These are phyloP conservation scores for Phoma sp. DNA, from an alignment of 2,329 filamentous ascomycete genomes.

Conservation along the genomic window DNA sequence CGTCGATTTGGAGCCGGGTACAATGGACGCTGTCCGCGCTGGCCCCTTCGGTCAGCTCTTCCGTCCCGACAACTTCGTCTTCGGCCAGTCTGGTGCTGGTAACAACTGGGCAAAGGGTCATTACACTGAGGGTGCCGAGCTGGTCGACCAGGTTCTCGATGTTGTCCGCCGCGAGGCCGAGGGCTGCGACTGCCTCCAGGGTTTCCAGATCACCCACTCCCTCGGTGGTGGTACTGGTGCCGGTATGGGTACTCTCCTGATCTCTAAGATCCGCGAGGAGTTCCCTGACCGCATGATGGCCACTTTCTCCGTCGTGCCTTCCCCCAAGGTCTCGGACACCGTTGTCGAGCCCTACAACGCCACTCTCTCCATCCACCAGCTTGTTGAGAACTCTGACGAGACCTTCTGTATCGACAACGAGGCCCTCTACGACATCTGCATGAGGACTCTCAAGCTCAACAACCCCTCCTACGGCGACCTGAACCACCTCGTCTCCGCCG, in stretches of 20 bases:
- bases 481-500: conserved; percentile 98
- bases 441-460: conserved; percentile 98
- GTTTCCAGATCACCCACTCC: conserved; percentile 99
- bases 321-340: conserved; percentile 99
- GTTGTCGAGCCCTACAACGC: conserved; percentile 99
- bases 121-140: conserved; percentile 99
- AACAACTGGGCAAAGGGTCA: conserved; percentile 99
- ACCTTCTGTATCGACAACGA: conserved; percentile 99
- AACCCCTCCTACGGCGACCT: conserved; percentile 99
- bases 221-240: conserved; percentile 99
- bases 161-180: conserved; percentile 99
- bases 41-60: conserved; percentile 99
- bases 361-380: conserved; percentile 97
- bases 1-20: conserved; percentile 98
- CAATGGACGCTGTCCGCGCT: conserved; percentile 98
- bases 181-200: conserved; percentile 98
- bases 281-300: conserved; percentile 99
- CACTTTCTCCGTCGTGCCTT: conserved; percentile 98
- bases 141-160: conserved; percentile 97
- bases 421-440: conserved; percentile 99
- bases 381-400: conserved; percentile 99
- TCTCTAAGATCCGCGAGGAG: conserved; percentile 99
- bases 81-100: conserved; percentile 98
- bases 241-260: conserved; percentile 99
- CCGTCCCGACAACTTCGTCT: conserved; percentile 99